Percentiles rank a stretch among this genome's conserved stretches.
phyloP scores from a whole-genome alignment of 1,139 yeast species.

The Geotrichum siamense region DNA sequence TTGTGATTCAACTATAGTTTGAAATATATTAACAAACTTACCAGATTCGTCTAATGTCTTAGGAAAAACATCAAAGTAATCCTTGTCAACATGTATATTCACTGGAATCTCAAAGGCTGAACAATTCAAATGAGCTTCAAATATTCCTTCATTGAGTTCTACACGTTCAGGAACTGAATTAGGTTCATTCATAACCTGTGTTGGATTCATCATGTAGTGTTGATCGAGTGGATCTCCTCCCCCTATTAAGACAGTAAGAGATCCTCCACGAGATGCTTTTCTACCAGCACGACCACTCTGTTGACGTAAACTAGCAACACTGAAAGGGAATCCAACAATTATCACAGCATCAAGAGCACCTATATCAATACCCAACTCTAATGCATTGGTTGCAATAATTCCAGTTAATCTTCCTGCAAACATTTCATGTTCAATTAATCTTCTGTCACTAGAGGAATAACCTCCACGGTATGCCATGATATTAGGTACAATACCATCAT shows the following conservation, averaged over 20 bases:
- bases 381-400: conserved; percentile 88
- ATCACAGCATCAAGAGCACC: conserved; percentile 88
- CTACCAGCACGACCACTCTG: conserved; percentile 97
- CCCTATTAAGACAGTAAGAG: conserved; percentile 77
- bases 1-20: conserved; percentile 17
- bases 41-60: neutral
- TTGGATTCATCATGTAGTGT: conserved; percentile 67
- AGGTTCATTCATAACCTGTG: conserved; percentile 46
- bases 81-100: conserved; percentile 42
- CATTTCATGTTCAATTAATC: conserved; percentile 84
- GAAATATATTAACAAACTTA: neutral
- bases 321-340: conserved; percentile 85
- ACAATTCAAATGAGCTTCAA: conserved; percentile 85
- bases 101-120: conserved; percentile 85
- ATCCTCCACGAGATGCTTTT: conserved; percentile 50
- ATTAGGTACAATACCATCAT: conserved; percentile 39
- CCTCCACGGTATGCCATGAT: conserved; percentile 96
- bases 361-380: conserved; percentile 91
- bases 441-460: conserved; percentile 73
- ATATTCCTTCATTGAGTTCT: conserved; percentile 50
- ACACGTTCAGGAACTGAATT: conserved; percentile 35
- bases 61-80: conserved; percentile 42
- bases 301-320: conserved; percentile 82
- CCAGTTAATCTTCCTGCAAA: conserved; percentile 79
- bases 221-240: conserved; percentile 84